Percentiles rank a stretch among this genome's conserved stretches.
Evolutionary conservation across 345 rosid genomes (phyloP).

Genomic region (Sonneratia alba): DNA sequence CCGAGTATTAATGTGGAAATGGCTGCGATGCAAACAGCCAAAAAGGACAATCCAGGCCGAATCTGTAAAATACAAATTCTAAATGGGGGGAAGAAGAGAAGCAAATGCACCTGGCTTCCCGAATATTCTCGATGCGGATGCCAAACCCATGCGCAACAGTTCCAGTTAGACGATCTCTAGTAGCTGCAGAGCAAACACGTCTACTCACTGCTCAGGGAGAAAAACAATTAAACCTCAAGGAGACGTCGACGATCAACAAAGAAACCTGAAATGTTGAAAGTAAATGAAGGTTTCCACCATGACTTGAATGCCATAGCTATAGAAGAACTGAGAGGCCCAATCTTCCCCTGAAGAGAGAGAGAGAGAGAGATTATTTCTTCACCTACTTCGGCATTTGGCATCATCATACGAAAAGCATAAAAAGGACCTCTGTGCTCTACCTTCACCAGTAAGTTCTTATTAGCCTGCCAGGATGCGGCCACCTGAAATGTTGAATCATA

Average conservation of each 20-base stretch:
- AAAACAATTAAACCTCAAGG: neutral
- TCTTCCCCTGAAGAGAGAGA: conserved; percentile 46
- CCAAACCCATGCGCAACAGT: conserved; percentile 57
- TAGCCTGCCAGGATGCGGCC: conserved; percentile 97
- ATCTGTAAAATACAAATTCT: neutral
- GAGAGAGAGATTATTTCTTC: neutral
- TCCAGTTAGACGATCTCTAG: conserved; percentile 44
- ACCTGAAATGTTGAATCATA: conserved; percentile 70
- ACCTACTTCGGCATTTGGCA: no score
- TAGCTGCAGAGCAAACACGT: conserved; percentile 41
- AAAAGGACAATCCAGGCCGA: neutral
- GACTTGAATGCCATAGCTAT: conserved; percentile 75
- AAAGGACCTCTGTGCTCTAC: conserved; percentile 18
- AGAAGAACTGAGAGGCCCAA: conserved; percentile 71
- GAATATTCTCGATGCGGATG: conserved; percentile 59
- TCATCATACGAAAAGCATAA: neutral
- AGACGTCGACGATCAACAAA: neutral
- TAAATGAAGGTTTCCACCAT: conserved; percentile 94
- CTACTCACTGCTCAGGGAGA: neutral
- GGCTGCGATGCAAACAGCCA: neutral
- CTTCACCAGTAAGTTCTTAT: conserved; percentile 84
- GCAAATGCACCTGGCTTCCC: conserved; percentile 64
- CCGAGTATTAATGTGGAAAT: neutral
- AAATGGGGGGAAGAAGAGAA: neutral
- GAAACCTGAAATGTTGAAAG: conserved; percentile 69